These are phyloP conservation scores for Claviceps africana DNA, from an alignment of 2,329 filamentous ascomycete genomes.

Conservation along the genomic window DNA sequence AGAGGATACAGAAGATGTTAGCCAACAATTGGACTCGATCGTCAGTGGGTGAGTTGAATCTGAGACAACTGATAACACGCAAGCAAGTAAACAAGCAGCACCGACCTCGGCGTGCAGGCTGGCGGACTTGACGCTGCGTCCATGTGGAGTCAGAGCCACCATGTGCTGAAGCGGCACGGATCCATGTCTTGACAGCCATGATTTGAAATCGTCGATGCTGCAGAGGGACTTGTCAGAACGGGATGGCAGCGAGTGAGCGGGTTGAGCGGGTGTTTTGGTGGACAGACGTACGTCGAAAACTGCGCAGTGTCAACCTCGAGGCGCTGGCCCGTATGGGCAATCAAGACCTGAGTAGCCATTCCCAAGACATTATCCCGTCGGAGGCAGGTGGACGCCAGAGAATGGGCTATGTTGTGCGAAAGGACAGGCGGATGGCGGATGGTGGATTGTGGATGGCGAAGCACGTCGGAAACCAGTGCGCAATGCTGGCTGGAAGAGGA, in stretches of 20 bases:
- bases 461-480: background rate
- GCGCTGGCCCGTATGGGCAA: constrained; percentile 84
- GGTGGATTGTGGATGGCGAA: background rate
- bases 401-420: background rate
- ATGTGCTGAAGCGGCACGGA: constrained; percentile 65
- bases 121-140: constrained; percentile 71
- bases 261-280: background rate
- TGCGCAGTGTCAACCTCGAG: constrained; percentile 63
- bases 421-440: background rate
- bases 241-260: background rate
- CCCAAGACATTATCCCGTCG: constrained; percentile 37
- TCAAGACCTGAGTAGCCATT: constrained; percentile 82
- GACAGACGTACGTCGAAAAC: constrained; percentile 51
- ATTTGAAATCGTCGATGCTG: constrained; percentile 72
- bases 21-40: background rate
- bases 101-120: constrained; percentile 66
- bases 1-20: background rate
- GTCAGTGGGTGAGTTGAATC: background rate
- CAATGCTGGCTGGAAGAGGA: background rate
- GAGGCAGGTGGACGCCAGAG: constrained; percentile 9
- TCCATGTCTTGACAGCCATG: constrained; percentile 63
- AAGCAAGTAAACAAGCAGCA: constrained; percentile 6
- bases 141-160: constrained; percentile 73
- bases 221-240: constrained; percentile 2
- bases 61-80: background rate